Evolutionary conservation across 495 filamentous ascomycete genomes (phyloP).

Genomic region (Neurospora sp.): DNA sequence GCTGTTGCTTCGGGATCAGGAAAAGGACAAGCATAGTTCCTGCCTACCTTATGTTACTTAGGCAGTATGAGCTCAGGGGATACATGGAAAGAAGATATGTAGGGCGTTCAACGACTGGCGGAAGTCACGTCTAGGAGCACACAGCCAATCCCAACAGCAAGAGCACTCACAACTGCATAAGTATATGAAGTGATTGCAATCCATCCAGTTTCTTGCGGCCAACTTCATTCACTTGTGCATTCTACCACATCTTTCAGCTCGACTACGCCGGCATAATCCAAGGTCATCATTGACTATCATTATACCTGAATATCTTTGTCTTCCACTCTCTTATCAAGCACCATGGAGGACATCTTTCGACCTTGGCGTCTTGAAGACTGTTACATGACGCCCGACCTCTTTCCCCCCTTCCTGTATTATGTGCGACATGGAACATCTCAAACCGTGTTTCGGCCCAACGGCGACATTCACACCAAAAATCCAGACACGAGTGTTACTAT

Average conservation of each 20-base stretch:
- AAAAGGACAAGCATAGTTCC: background rate
- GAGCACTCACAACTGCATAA: background rate
- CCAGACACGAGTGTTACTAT: background rate
- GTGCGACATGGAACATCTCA: background rate
- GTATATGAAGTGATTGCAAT: background rate
- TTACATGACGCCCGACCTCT: background rate
- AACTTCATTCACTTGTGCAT: background rate
- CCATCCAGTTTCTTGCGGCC: background rate
- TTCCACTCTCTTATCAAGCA: background rate
- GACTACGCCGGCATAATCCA: background rate
- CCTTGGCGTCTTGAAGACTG: background rate
- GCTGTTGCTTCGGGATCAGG: background rate
- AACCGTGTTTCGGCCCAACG: background rate
- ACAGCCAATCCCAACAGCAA: background rate
- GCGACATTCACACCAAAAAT: background rate
- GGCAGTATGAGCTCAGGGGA: background rate
- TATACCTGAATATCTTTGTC: background rate
- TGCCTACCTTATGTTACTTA: background rate
- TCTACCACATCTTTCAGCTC: background rate
- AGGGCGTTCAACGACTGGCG: background rate
- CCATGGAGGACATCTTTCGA: background rate
- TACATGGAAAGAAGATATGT: background rate
- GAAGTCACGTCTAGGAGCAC: background rate
- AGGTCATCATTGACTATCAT: background rate
- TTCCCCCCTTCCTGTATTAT: background rate